These are phyloP conservation scores for Lipomyces kockii DNA, from an alignment of 805 yeast genomes.

Conservation along the genomic window DNA sequence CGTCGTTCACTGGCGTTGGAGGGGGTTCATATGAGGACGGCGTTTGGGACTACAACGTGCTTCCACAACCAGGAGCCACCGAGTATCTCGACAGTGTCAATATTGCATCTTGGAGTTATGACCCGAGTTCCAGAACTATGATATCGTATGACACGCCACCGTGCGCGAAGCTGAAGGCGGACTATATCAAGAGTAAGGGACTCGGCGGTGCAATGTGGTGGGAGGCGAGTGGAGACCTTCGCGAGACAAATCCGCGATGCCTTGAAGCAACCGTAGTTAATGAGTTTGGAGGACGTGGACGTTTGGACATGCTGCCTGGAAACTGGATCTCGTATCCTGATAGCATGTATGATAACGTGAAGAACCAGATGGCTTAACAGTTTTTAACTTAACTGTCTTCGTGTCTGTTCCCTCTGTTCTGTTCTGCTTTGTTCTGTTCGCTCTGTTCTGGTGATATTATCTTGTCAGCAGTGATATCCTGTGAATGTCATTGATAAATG, in stretches of 20 bases:
- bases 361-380: not conserved
- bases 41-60: constrained; percentile 58
- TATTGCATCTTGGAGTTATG: constrained; percentile 62
- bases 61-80: constrained; percentile 53
- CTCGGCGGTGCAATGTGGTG: constrained; percentile 94
- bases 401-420: not conserved
- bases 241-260: constrained; percentile 3
- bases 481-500: not conserved
- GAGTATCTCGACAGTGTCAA: constrained; percentile 59
- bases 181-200: constrained; percentile 53
- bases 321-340: constrained; percentile 13
- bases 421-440: not conserved
- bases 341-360: not conserved
- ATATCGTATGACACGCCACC: constrained; percentile 70
- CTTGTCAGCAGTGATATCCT: not conserved
- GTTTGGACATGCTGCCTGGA: not conserved
- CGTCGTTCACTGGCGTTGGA: constrained; percentile 25
- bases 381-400: not conserved
- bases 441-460: not conserved
- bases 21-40: constrained; percentile 55
- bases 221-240: constrained; percentile 69
- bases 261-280: constrained; percentile 13
- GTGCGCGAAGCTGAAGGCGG: constrained; percentile 61
- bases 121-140: constrained; percentile 46
- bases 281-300: constrained; percentile 13